phyloP scores from a whole-genome alignment of 139 green algal species.

The Monoraphidium neglectum region DNA sequence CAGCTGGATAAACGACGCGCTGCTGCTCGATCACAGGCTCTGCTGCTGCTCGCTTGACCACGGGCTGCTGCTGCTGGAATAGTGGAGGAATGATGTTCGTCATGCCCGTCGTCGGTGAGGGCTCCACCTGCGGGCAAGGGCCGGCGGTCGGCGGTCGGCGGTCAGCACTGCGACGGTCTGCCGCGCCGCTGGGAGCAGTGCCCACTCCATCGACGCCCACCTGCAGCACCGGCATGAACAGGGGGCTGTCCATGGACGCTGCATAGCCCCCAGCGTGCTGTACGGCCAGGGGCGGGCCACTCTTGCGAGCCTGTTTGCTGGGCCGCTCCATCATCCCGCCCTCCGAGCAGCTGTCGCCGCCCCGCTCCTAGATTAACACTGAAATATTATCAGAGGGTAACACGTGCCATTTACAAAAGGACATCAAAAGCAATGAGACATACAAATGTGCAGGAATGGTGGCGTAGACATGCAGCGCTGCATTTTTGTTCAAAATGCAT shows the following conservation, averaged over 20 bases:
- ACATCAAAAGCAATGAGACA: too few species aligned
- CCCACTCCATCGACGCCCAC: conserved; percentile 15
- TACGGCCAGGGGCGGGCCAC: too few species aligned
- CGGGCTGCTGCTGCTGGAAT: conserved; percentile 36
- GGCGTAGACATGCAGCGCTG: too few species aligned
- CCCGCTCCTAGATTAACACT: too few species aligned
- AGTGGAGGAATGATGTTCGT: conserved; percentile 46
- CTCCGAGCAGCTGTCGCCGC: too few species aligned
- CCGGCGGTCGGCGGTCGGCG: not conserved
- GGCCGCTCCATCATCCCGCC: too few species aligned
- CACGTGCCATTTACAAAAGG: too few species aligned
- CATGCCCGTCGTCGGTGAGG: conserved; percentile 56
- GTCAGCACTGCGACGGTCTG: not conserved
- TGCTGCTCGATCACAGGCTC: conserved; percentile 8
- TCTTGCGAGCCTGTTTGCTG: too few species aligned
- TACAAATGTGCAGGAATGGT: too few species aligned
- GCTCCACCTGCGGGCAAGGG: conserved; percentile 43
- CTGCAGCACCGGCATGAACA: conserved; percentile 42
- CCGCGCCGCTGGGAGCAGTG: not conserved
- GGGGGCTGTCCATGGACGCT: conserved; percentile 30
- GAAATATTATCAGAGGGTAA: too few species aligned
- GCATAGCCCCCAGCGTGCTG: too few species aligned
- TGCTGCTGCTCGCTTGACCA: not conserved
- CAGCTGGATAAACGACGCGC: not conserved
- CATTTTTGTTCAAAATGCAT: too few species aligned